Evolutionary conservation across 208 protist species (phyloP), one percentile per base, ranked within the genome.

Genomic region (Endotrypanum monterogeii): DNA sequence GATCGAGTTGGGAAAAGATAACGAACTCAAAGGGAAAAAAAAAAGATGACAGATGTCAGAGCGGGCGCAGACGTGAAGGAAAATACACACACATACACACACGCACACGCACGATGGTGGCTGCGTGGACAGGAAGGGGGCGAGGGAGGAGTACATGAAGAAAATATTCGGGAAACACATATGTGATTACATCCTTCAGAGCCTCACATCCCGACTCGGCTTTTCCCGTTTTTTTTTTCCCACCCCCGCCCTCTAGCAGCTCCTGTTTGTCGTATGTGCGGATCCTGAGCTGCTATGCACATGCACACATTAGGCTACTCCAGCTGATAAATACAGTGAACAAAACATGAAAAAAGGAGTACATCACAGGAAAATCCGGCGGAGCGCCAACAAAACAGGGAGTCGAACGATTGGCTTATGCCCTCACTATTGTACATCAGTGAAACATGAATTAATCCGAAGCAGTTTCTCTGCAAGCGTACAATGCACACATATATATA

Each of bases 381-480:
- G 37, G 35, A 18, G 9, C 23, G 18, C 7, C 37, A 61, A 56
- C 3, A 55, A 74, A 1, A 25, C n/a, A 7, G 9, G 8, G 3
- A 46, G n/a, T 16, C 25, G 7, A 23, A 35, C 52, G 3, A 20
- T 2, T 65, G 7, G 16, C 60, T 23, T 65, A 37, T 25, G 35
- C 37, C 32, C 35, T 12, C 28, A 54, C 44, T 68, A 48, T 25
- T 35, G 63, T 68, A 68, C 63, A 68, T 68, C 63, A n/a, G 30
- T 54, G 28, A 7, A n/a, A 39, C 63, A 54, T 35, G 51, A 35
- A 60, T 60, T 32, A 16, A 51, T 51, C 7, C 61, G 23, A 32
- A 48, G 14, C n/a, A 8, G 23, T 63, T n/a, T n/a, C n/a, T n/a
- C n/a, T n/a, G n/a, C n/a, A n/a, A n/a, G 14, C 32, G 18, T 35